These are phyloP conservation scores for Leccinum olivaceopallidum DNA, from an alignment of 768 basidiomycete species.

Conservation along the genomic window DNA sequence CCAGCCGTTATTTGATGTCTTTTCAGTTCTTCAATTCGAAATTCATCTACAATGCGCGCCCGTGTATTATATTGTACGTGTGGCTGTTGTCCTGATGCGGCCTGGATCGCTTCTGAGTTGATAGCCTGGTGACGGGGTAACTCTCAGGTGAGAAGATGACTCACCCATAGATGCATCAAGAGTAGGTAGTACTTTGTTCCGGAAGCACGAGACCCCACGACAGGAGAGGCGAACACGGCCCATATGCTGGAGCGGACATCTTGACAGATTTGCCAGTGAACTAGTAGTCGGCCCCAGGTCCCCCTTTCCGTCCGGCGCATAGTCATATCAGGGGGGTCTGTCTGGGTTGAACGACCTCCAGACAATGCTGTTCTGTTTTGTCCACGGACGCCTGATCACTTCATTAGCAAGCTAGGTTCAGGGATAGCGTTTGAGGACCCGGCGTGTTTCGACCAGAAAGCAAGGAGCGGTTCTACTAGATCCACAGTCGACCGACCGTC, in stretches of 20 bases:
- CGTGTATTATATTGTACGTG: not conserved
- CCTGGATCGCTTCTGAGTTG: not conserved
- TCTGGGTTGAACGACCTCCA: slow-evolving; percentile 8
- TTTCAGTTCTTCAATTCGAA: not conserved
- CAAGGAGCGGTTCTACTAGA: slow-evolving; percentile 44
- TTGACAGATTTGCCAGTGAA: slow-evolving; percentile 10
- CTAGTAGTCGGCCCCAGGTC: slow-evolving; percentile 15
- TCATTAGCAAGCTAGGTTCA: not conserved
- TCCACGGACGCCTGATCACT: not conserved
- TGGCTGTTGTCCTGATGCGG: not conserved
- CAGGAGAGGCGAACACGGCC: slow-evolving; percentile 12
- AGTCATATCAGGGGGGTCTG: slow-evolving; percentile 5
- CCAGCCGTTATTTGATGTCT: not conserved
- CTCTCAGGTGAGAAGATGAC: not conserved
- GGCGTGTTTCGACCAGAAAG: slow-evolving; percentile 29
- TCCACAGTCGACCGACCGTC: slow-evolving; percentile 58
- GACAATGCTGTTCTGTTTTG: slow-evolving; percentile 11
- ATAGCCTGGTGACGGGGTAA: not conserved
- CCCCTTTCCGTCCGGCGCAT: slow-evolving; percentile 14
- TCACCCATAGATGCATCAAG: not conserved
- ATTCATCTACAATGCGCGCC: not conserved
- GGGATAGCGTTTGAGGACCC: slow-evolving; percentile 6
- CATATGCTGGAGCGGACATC: slow-evolving; percentile 5
- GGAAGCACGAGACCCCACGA: slow-evolving; percentile 1
- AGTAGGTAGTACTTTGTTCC: not conserved